These are phyloP conservation scores for Hyphodiscus sp. DNA, from an alignment of 2,329 filamentous ascomycete genomes.

Conservation along the genomic window DNA sequence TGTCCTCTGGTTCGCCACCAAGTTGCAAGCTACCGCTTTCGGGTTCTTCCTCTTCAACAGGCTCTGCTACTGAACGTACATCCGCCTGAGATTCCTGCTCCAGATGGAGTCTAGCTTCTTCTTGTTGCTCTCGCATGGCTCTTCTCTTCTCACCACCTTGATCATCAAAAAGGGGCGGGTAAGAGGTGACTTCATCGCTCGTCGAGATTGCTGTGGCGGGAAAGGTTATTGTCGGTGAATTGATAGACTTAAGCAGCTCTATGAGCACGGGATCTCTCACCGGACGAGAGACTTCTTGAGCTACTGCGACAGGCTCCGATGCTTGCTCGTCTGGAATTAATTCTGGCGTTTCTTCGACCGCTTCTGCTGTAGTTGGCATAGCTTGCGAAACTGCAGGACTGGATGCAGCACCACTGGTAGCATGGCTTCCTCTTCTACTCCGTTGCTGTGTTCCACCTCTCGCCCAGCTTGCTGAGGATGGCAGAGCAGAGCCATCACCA, in stretches of 20 bases:
- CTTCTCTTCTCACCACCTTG: constrained; percentile 77
- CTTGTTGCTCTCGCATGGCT: constrained; percentile 65
- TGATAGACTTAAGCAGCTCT: constrained; percentile 39
- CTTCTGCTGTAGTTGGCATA: constrained; percentile 47
- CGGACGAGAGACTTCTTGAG: constrained; percentile 13
- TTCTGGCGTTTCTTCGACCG: constrained; percentile 36
- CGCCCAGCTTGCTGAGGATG: constrained; percentile 91
- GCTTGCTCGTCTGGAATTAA: constrained; percentile 9
- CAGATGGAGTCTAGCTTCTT: constrained; percentile 46
- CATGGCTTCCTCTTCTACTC: constrained; percentile 69
- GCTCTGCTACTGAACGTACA: constrained; percentile 39
- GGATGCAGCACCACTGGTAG: constrained; percentile 72
- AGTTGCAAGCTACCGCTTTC: constrained; percentile 82
- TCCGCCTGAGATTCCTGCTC: constrained; percentile 49
- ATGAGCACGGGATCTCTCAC: constrained; percentile 28
- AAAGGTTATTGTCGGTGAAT: constrained; percentile 41
- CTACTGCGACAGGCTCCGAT: constrained; percentile 6
- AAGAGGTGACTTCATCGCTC: constrained; percentile 33
- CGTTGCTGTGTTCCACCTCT: constrained; percentile 57
- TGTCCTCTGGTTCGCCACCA: constrained; percentile 87
- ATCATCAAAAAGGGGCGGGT: constrained; percentile 76
- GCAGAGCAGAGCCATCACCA: constrained; percentile 83
- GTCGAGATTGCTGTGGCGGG: constrained; percentile 39
- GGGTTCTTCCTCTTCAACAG: constrained; percentile 63
- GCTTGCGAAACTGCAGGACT: constrained; percentile 69